These are phyloP conservation scores for Salix arbutifolia DNA, from an alignment of 345 rosid genomes.

Conservation along the genomic window DNA sequence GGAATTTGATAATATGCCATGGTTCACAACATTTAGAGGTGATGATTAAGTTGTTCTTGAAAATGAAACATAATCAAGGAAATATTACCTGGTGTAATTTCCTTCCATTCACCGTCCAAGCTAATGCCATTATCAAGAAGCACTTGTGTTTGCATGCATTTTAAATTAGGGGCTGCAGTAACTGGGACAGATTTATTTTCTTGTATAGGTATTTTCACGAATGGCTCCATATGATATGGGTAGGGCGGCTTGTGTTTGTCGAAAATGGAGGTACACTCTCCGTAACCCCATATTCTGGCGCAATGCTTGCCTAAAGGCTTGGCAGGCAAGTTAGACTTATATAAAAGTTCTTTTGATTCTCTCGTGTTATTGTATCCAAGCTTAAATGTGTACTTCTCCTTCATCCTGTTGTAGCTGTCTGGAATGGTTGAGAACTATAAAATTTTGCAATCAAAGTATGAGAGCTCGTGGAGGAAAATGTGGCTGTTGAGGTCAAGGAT, in stretches of 20 bases:
- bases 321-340: slow-evolving; percentile 55
- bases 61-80: neutral
- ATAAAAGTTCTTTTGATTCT: neutral
- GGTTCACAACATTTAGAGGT: neutral
- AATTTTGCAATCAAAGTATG: slow-evolving; percentile 69
- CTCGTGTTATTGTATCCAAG: slow-evolving; percentile 1
- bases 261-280: slow-evolving; percentile 89
- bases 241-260: slow-evolving; percentile 83
- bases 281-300: slow-evolving; percentile 93
- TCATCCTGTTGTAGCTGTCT: slow-evolving; percentile 36
- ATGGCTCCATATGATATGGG: slow-evolving; percentile 83
- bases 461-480: slow-evolving; percentile 98
- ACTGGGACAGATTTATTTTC: slow-evolving; percentile 6
- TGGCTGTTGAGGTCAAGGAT: slow-evolving; percentile 90
- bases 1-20: too few relatives aligned
- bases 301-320: slow-evolving; percentile 80
- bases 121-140: neutral
- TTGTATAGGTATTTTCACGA: slow-evolving; percentile 68
- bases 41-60: neutral
- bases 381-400: slow-evolving; percentile 5
- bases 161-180: neutral
- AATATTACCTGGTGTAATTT: neutral
- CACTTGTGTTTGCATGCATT: slow-evolving; percentile 1
- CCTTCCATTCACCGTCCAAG: neutral
- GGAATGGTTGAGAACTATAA: slow-evolving; percentile 83